phyloP scores from a whole-genome alignment of 352 stramenopile species.

The Pythium phragmiticola region DNA sequence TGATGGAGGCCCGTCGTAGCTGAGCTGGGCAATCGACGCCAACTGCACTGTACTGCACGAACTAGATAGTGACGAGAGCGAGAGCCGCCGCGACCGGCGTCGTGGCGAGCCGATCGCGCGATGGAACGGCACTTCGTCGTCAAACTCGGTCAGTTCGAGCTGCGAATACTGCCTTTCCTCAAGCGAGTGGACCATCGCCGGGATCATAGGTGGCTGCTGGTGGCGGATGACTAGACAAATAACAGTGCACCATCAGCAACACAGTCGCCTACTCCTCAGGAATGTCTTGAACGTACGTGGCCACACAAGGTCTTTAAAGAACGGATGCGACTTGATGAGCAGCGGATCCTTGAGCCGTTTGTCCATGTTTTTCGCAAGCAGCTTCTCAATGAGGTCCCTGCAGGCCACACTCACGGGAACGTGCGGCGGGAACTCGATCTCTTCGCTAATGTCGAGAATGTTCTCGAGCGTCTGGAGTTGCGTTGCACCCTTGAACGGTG shows the following conservation, averaged over 20 bases:
- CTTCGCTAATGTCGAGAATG: constrained; percentile 42
- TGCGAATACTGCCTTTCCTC: constrained; percentile 28
- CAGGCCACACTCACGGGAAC: constrained; percentile 54
- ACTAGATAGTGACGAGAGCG: constrained; percentile 17
- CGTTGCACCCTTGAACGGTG: constrained; percentile 47
- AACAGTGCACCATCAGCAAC: neutral
- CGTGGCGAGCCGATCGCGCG: constrained; percentile 24
- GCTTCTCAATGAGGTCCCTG: constrained; percentile 69
- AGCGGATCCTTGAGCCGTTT: constrained; percentile 87
- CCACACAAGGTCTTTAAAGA: constrained; percentile 89
- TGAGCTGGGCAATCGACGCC: constrained; percentile 17
- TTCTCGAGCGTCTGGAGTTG: constrained; percentile 50
- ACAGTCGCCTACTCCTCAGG: no score
- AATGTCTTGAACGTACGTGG: constrained; percentile 44
- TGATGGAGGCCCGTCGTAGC: constrained; percentile 3
- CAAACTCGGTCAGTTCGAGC: constrained; percentile 32
- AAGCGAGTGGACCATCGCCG: constrained; percentile 39
- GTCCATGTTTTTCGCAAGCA: constrained; percentile 33
- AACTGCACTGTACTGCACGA: constrained; percentile 8
- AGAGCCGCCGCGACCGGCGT: constrained; percentile 7
- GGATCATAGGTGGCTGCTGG: constrained; percentile 41
- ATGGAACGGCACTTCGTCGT: constrained; percentile 43
- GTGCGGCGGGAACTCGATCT: constrained; percentile 56
- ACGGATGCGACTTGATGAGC: constrained; percentile 92
- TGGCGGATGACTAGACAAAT: constrained; percentile 40